Conservation (phyloP, 2,329 filamentous ascomycete genomes). For the Ophiostoma himal-ulmi region DNA sequence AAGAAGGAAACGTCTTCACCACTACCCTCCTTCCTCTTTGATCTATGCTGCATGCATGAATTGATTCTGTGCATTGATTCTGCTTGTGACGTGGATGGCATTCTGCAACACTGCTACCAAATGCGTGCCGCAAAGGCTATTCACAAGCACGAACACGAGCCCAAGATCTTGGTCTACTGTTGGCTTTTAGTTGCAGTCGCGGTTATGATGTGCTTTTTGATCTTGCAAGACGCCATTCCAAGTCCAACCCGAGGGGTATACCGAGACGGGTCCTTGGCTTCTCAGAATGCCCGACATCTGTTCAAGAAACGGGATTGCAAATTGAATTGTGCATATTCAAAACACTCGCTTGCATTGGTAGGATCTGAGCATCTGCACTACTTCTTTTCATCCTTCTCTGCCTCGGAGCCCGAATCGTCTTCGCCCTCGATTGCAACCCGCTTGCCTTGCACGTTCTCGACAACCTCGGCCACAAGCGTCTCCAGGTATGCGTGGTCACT, state of each 20-base stretch:
- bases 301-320: neutral
- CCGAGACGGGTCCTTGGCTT: neutral
- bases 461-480: slow-evolving; percentile 69
- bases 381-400: neutral
- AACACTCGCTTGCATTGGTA: neutral
- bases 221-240: neutral
- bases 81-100: neutral
- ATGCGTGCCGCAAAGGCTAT: neutral
- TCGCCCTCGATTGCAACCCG: slow-evolving; percentile 67
- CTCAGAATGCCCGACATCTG: neutral
- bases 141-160: neutral
- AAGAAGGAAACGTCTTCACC: too few relatives aligned
- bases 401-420: slow-evolving; percentile 50
- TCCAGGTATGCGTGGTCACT: slow-evolving; percentile 72
- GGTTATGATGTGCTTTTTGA: neutral
- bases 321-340: neutral
- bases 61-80: neutral
- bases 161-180: neutral
- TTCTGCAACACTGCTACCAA: neutral
- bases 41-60: neutral
- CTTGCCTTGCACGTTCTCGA: slow-evolving; percentile 66
- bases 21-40: neutral
- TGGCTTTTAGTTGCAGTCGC: neutral
- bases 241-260: neutral
- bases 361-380: neutral